These are phyloP conservation scores for Gilbertella persicaria DNA, from an alignment of 371 early-diverging fungal genomes.

Conservation along the genomic window DNA sequence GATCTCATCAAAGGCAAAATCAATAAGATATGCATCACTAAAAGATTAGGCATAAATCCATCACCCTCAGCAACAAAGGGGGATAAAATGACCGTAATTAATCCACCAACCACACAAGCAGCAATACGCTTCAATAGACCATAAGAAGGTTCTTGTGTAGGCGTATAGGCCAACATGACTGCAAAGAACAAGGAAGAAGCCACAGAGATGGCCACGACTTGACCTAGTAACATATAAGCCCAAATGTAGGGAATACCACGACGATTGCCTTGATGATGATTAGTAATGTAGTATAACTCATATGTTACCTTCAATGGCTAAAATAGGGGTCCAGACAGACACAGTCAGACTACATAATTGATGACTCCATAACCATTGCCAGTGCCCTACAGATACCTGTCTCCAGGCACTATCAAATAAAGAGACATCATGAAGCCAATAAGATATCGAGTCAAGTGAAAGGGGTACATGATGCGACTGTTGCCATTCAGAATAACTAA, in stretches of 20 bases:
- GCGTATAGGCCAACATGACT: slow-evolving; percentile 20
- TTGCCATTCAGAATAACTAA: slow-evolving; percentile 34
- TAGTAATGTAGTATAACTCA: background rate
- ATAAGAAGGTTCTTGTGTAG: background rate
- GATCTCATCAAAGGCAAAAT: slow-evolving; percentile 21
- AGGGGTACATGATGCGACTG: background rate
- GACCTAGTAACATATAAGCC: slow-evolving; percentile 47
- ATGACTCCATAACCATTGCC: slow-evolving; percentile 50
- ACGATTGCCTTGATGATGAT: slow-evolving; percentile 21
- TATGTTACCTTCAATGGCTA: slow-evolving; percentile 45
- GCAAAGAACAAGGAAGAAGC: slow-evolving; percentile 40
- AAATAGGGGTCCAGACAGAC: slow-evolving; percentile 44
- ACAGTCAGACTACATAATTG: slow-evolving; percentile 44
- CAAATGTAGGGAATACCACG: slow-evolving; percentile 38
- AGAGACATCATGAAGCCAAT: slow-evolving; percentile 41
- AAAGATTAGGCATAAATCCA: slow-evolving; percentile 32
- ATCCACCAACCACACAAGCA: slow-evolving; percentile 18
- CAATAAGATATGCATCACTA: slow-evolving; percentile 38
- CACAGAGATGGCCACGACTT: slow-evolving; percentile 46
- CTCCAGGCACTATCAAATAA: slow-evolving; percentile 47
- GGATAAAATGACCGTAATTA: slow-evolving; percentile 27
- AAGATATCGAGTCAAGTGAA: slow-evolving; percentile 28
- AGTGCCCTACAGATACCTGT: slow-evolving; percentile 32
- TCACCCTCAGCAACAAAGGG: slow-evolving; percentile 26
- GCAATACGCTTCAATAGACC: slow-evolving; percentile 4